A percentile compares a stretch with the other conserved stretches of the same genome.
Conservation (phyloP, 257 asterid species). For the Parsonsia alboflavescens region DNA sequence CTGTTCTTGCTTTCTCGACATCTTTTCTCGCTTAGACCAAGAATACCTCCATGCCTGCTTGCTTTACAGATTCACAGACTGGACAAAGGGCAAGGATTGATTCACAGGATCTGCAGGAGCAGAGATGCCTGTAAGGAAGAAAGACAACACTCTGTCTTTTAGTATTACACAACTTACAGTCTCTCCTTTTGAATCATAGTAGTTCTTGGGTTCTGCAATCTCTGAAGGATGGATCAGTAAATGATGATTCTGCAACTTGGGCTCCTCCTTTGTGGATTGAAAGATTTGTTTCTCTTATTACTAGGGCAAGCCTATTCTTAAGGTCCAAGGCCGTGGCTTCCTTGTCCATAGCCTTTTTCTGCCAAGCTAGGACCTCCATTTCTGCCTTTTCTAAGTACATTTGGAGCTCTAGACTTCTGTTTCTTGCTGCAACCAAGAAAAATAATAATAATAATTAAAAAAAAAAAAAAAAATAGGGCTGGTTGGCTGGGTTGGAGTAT, state of each 20-base stretch:
- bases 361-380: conserved; percentile 40
- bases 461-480: too few species aligned
- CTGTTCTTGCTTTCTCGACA: neutral
- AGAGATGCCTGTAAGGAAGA: conserved; percentile 67
- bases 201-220: neutral
- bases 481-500: too few species aligned
- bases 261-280: conserved; percentile 3
- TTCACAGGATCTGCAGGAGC: conserved; percentile 63
- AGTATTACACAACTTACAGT: conserved; percentile 44
- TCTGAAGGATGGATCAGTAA: conserved; percentile 32
- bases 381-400: conserved; percentile 29
- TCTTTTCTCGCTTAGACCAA: conserved; percentile 19
- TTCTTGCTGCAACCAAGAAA: conserved; percentile 37
- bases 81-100: conserved; percentile 51
- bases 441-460: too few species aligned
- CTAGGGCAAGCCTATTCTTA: conserved; percentile 28
- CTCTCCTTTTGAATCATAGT: neutral
- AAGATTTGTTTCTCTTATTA: conserved; percentile 8
- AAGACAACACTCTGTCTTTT: conserved; percentile 40
- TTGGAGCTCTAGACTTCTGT: conserved; percentile 41
- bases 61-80: conserved; percentile 44
- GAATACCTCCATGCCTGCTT: conserved; percentile 32
- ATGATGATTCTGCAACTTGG: conserved; percentile 34
- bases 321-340: conserved; percentile 39
- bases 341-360: conserved; percentile 44